Conservation (phyloP, 148 eudicot genomes). For the Camellia granthamiana region DNA sequence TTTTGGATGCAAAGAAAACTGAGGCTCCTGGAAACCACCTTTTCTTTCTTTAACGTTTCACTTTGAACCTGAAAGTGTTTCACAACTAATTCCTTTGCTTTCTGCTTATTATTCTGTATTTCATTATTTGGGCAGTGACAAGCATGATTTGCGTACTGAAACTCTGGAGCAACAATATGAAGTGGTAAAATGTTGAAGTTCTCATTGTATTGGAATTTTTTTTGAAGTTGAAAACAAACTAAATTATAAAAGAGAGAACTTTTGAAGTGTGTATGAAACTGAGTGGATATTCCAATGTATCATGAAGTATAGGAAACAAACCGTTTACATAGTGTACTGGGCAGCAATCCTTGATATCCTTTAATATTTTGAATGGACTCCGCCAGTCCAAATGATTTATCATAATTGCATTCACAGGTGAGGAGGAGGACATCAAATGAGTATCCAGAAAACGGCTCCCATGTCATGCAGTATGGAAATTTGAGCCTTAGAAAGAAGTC, state of each 20-base stretch:
- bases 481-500: background rate
- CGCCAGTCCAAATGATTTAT: background rate
- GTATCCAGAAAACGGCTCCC: background rate
- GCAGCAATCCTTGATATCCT: background rate
- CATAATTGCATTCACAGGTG: conserved; percentile 2
- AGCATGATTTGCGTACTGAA: background rate
- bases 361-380: background rate
- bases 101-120: conserved; percentile 1
- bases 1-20: background rate
- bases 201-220: background rate
- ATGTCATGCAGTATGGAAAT: conserved; percentile 14
- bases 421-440: conserved; percentile 2
- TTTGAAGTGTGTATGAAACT: background rate
- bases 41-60: background rate
- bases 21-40: background rate
- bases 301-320: background rate
- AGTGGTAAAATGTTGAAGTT: conserved; percentile 2
- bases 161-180: conserved; percentile 16
- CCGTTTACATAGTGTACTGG: background rate
- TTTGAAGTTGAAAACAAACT: background rate
- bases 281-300: too few relatives aligned
- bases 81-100: background rate
- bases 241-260: background rate
- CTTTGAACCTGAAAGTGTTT: background rate
- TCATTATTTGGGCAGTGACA: conserved; percentile 6